A percentile compares a stretch with the other conserved stretches of the same genome.
Evolutionary conservation across 257 asterid species (phyloP).

Genomic region (Solanum chiquidenum): DNA sequence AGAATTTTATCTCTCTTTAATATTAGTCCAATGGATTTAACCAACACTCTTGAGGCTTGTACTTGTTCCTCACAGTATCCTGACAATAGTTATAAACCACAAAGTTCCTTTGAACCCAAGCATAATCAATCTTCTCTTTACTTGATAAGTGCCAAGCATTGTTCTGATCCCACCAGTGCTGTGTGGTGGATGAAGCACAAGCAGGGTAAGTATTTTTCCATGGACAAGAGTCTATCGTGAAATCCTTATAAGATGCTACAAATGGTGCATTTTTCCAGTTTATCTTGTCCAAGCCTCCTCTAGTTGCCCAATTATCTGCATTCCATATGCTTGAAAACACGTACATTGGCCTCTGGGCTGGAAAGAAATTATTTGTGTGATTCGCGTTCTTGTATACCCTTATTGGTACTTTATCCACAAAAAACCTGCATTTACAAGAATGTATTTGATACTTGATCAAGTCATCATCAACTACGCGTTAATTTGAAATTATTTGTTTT

Average conservation of each 20-base stretch:
- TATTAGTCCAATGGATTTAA: slow-evolving; percentile 53
- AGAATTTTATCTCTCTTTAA: neutral
- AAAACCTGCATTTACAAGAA: slow-evolving; percentile 34
- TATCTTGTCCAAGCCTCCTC: slow-evolving; percentile 92
- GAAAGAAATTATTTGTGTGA: slow-evolving; percentile 86
- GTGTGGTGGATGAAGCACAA: slow-evolving; percentile 72
- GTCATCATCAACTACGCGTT: neutral
- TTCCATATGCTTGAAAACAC: slow-evolving; percentile 95
- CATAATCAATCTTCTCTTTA: slow-evolving; percentile 54
- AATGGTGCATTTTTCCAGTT: slow-evolving; percentile 89
- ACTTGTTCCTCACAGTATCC: slow-evolving; percentile 45
- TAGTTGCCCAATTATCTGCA: slow-evolving; percentile 96
- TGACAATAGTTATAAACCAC: slow-evolving; percentile 80
- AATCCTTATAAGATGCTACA: slow-evolving; percentile 75
- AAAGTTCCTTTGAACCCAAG: slow-evolving; percentile 87
- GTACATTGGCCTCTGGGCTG: slow-evolving; percentile 76
- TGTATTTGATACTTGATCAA: neutral
- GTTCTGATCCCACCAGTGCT: slow-evolving; percentile 92
- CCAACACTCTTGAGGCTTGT: slow-evolving; percentile 79
- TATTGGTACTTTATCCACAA: slow-evolving; percentile 66
- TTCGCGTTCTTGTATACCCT: slow-evolving; percentile 85
- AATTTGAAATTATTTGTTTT: neutral
- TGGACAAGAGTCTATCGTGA: slow-evolving; percentile 62
- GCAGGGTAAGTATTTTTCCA: slow-evolving; percentile 88
- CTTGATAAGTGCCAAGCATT: slow-evolving; percentile 65